Conservation (phyloP, 305 asterid species). For the Solanum hybrid region DNA sequence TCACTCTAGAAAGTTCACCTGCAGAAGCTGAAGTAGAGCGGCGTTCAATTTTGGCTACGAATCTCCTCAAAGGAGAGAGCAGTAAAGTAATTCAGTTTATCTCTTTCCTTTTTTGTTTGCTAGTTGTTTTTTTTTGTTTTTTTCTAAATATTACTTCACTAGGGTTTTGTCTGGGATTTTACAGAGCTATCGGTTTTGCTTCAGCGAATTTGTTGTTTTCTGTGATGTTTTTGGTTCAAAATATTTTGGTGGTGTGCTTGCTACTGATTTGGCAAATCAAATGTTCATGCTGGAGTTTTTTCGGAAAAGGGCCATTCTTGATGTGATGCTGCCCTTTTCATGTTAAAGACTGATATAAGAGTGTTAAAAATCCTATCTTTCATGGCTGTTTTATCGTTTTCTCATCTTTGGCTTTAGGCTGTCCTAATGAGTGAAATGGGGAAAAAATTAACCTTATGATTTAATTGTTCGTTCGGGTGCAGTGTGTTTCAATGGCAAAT, state of each 20-base stretch:
- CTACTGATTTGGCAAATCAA: background rate
- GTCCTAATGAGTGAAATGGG: background rate
- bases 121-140: too few relatives aligned
- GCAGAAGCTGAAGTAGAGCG: background rate
- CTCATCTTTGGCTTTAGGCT: background rate
- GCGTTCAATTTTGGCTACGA: background rate
- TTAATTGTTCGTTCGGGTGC: background rate
- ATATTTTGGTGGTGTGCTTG: background rate
- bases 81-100: background rate
- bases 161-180: background rate
- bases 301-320: background rate
- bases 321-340: background rate
- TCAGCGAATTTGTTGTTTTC: background rate
- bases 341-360: background rate
- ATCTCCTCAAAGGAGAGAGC: background rate
- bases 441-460: background rate
- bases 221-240: background rate
- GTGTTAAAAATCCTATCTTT: background rate
- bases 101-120: background rate
- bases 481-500: background rate
- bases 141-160: background rate
- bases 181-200: background rate
- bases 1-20: background rate
- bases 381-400: background rate
- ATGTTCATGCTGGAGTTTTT: background rate